These are phyloP conservation scores for Aspergillus carbonarius DNA, from an alignment of 2,329 filamentous ascomycete species.

Conservation along the genomic window DNA sequence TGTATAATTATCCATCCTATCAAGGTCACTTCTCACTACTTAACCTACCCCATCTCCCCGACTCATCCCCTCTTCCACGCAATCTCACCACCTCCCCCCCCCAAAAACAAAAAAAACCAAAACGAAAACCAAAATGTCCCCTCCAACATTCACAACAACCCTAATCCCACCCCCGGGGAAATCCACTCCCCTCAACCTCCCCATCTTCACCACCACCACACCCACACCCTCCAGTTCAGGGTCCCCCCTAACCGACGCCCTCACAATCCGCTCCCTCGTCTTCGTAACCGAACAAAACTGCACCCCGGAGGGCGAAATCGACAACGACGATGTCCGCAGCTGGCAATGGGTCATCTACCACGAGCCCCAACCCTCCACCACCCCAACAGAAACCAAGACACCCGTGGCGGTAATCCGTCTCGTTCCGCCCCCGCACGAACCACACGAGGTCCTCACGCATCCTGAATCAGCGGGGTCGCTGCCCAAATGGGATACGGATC, in stretches of 20 bases:
- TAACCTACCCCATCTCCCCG: not conserved
- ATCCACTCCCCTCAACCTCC: not conserved
- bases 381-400: not conserved
- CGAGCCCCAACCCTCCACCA: conserved; percentile 38
- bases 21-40: not conserved
- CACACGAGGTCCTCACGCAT: conserved; percentile 50
- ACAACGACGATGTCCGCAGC: conserved; percentile 73
- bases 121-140: not conserved
- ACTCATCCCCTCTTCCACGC: not conserved
- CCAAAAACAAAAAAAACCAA: too few relatives aligned
- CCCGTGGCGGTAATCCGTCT: conserved; percentile 76
- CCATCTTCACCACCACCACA: conserved; percentile 25
- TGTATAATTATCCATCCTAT: too few relatives aligned
- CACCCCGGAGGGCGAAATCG: conserved; percentile 68
- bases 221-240: conserved; percentile 26
- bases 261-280: conserved; percentile 57
- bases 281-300: conserved; percentile 60
- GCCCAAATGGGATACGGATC: conserved; percentile 41
- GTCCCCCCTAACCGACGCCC: conserved; percentile 56
- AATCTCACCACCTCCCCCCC: not conserved
- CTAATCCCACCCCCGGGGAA: conserved; percentile 19
- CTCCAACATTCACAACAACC: conserved; percentile 10
- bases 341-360: conserved; percentile 86
- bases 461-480: conserved; percentile 11
- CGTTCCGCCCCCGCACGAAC: conserved; percentile 74